These are phyloP conservation scores for Eucalyptus tenuipes DNA, from an alignment of 345 rosid species.

Conservation along the genomic window DNA sequence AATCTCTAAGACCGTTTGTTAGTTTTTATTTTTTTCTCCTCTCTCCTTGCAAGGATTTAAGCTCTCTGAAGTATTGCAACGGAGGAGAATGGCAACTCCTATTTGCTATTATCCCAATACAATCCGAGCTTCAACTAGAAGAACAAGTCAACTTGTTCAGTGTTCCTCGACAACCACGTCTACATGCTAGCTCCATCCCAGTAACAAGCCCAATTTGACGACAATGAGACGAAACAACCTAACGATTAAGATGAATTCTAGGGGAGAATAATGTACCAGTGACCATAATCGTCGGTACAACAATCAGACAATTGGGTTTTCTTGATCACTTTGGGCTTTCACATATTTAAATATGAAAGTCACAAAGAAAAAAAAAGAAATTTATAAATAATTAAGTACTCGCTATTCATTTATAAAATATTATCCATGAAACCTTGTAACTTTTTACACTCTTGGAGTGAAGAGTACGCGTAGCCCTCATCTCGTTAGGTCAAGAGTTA, in stretches of 20 bases:
- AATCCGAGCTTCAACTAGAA: neutral
- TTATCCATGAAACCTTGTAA: neutral
- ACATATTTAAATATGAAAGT: neutral
- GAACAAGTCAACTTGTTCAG: neutral
- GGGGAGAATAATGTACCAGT: neutral
- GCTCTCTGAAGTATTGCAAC: neutral
- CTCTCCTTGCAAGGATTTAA: neutral
- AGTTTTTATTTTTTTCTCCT: neutral
- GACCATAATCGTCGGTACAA: neutral
- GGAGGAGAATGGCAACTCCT: neutral
- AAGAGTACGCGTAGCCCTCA: fast-evolving
- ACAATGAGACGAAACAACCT: neutral
- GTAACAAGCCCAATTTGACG: neutral
- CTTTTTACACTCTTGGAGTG: neutral
- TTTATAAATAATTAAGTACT: neutral
- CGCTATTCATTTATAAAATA: neutral
- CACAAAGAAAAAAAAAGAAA: neutral
- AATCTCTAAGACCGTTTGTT: neutral
- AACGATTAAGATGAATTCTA: neutral
- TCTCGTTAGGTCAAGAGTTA: neutral
- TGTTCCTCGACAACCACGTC: neutral
- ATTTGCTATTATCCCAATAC: neutral
- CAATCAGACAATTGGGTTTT: neutral
- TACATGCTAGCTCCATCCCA: neutral
- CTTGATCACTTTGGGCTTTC: neutral